Base-by-base conservation (phyloP, 495 filamentous ascomycete genomes). In the Annulohypoxylon stygium region DNA sequence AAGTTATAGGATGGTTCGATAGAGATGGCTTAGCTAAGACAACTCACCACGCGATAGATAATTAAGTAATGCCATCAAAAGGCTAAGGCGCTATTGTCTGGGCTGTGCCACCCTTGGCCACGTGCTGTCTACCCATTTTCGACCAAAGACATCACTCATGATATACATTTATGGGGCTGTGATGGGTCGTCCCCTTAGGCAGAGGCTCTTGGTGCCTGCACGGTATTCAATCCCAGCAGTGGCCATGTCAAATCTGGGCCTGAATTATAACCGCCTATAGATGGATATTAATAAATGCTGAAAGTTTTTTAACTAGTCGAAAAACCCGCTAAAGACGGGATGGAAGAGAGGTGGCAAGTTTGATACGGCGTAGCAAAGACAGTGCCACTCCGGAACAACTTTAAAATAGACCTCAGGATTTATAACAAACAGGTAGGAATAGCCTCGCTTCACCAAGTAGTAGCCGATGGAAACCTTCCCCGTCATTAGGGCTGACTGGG, bases 51-150 rank as follows among this genome's bases (percentile, higher is more conserved):
- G 20, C 20, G 20, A 23, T 23, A 23, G 20, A 23, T 23, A 23
- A 23, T 23, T n/a, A n/a, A n/a, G n/a, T n/a, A n/a, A n/a, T n/a
- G n/a, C n/a, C n/a, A n/a, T n/a, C n/a, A n/a, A n/a, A n/a, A n/a
- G n/a, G n/a, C 41, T 45, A 16, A 45, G 41, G 41, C 12, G 4
- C 0, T 11, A 16, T 3, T 16, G 16, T 45, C 16, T n/a, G 14
- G n/a, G 41, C 41, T 16, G 41, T 45, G 41, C 41, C 41, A 45
- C 14, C 2, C 16, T 45, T 45, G n/a, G 41, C 41, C 41, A 45
- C 41, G 41, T 45, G 41, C 41, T 45, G 41, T 45, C 14, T 45
- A 16, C 41, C 41, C 41, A 45, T 45, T 45, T 45, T 45, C 41
- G 10, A 16, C 41, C 16, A n/a, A 45, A 45, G n/a, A 45, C 16